Conservation (phyloP, 75 land plant species). For the Cunninghamia lanceolata region DNA sequence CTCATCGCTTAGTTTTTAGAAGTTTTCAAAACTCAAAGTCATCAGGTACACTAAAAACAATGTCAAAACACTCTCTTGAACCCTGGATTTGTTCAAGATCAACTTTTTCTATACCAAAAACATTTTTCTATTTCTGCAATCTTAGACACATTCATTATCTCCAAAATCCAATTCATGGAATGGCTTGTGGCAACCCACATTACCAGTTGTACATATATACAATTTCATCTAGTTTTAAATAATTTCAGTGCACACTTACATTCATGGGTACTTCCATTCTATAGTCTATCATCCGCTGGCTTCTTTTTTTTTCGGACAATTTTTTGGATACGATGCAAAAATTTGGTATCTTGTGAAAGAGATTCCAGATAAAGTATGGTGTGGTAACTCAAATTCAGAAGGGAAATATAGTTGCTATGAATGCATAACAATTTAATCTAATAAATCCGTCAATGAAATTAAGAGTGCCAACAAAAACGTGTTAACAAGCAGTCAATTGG, state of each 20-base stretch:
- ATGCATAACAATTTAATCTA: too few relatives aligned
- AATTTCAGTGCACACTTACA: background rate
- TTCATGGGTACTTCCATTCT: background rate
- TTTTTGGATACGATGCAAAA: too few relatives aligned
- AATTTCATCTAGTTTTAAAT: too few relatives aligned
- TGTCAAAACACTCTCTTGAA: background rate
- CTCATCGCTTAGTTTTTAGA: background rate
- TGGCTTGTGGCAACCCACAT: background rate
- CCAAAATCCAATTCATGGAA: background rate
- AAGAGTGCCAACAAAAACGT: too few relatives aligned
- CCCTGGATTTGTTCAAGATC: background rate
- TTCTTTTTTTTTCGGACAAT: too few relatives aligned
- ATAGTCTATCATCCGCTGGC: background rate
- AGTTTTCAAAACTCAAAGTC: slow-evolving; percentile 5
- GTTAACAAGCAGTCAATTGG: too few relatives aligned
- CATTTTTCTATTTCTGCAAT: background rate
- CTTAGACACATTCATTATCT: background rate
- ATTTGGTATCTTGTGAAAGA: too few relatives aligned
- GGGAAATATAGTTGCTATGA: too few relatives aligned
- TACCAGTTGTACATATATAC: background rate
- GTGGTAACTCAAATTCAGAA: too few relatives aligned
- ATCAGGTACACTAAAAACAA: background rate
- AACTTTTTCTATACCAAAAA: background rate
- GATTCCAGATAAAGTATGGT: too few relatives aligned
- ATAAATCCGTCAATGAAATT: too few relatives aligned